Base-by-base conservation (phyloP, 306 rosid genomes). In the Oxytropis ochrocephala region DNA sequence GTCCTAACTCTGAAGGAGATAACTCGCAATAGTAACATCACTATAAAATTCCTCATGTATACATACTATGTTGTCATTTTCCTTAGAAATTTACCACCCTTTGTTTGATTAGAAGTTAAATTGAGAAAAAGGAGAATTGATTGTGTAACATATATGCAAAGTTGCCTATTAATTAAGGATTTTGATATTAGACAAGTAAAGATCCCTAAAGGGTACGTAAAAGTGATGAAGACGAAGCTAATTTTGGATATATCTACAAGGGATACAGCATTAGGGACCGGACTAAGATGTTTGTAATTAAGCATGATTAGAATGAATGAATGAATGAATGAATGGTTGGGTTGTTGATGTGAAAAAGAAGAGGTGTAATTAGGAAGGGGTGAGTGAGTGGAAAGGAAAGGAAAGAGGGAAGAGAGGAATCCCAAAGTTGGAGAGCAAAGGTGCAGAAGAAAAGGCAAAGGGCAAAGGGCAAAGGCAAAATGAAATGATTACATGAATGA, bases 401-500 rank as follows among this genome's bases (percentile, higher is more conserved):
- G 9, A 3, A 12, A 49, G 70, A 52, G 73, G 69, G 64, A 49
- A 27, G 38, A 70, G 75, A 75, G 88, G 84, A 78, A 85, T 85
- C 91, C 86, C 91, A 67, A 88, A 82, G 91, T 73, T 77, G 51
- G 52, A 69, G 75, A 36, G 82, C 81, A 83, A 85, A 86, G 89
- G 74, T 72, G 87, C 73, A 83, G 84, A 72, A 78, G 74, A 76
- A 87, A 87, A 84, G 86, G 91, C 88, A 84, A 85, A 86, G 91
- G 86, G 91, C 88, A 84, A 85, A 86, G 91, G 78, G 35, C 65
- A 78, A 85, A 81, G 83, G 88, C 64, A 72, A 82, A 84, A 80
- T 12, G 91, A 81, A 88, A 91, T 89, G 90, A 89, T 89, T 79
- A 87, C 81, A 29, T 85, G 96, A 92, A 92, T 81, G 95, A 50